A percentile compares a stretch with the other conserved stretches of the same genome.
Conservation (phyloP, 1,284 basidiomycete species). For the Rhizoctonia solani region DNA sequence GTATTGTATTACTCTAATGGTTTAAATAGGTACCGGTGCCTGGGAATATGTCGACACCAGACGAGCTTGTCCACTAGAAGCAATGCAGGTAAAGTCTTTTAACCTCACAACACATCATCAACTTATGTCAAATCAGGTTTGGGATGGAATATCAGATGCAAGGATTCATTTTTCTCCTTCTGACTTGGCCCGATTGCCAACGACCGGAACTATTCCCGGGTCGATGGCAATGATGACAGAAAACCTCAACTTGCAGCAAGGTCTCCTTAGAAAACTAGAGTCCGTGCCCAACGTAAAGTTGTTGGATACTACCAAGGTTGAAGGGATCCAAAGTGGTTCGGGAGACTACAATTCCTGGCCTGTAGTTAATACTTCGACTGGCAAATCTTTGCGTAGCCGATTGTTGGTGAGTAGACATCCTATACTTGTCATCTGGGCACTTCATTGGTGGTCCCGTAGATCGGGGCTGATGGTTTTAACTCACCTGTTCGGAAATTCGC, state of each 20-base stretch:
- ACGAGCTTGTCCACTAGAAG: slow-evolving; percentile 73
- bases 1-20: not conserved
- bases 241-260: slow-evolving; percentile 81
- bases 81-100: slow-evolving; percentile 73
- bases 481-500: slow-evolving; percentile 92
- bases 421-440: not conserved
- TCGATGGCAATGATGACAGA: slow-evolving; percentile 82
- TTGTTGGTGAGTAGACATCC: slow-evolving; percentile 61
- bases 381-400: slow-evolving; percentile 64
- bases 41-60: slow-evolving; percentile 78
- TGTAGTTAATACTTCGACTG: slow-evolving; percentile 68
- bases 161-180: slow-evolving; percentile 70
- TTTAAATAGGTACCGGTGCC: slow-evolving; percentile 68
- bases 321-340: slow-evolving; percentile 57
- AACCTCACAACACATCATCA: not conserved
- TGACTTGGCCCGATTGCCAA: slow-evolving; percentile 50
- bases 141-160: slow-evolving; percentile 86
- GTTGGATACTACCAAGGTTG: slow-evolving; percentile 69
- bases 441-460: slow-evolving; percentile 51
- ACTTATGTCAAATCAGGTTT: slow-evolving; percentile 59
- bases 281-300: slow-evolving; percentile 55
- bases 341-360: slow-evolving; percentile 67
- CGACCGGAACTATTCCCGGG: slow-evolving; percentile 3
- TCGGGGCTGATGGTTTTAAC: slow-evolving; percentile 95
- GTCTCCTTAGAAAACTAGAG: slow-evolving; percentile 64